Evolutionary conservation across 148 eudicot genomes (phyloP).

Genomic region (Amaranthus cruentus): DNA sequence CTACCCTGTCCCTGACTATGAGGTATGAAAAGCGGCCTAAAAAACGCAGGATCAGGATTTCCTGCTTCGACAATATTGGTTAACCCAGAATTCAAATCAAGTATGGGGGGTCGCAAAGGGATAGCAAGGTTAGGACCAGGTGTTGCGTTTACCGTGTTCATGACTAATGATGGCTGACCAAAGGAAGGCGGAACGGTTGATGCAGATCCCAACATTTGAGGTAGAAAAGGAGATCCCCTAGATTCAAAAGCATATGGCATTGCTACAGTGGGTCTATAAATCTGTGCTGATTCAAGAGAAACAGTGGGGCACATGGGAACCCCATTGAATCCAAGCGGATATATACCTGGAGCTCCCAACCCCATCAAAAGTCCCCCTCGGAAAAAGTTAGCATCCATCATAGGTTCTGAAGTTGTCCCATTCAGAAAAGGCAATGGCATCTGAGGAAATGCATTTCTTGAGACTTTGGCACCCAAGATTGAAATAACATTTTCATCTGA

Average conservation of each 20-base stretch:
- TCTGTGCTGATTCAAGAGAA: conserved; percentile 34
- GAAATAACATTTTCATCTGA: conserved; percentile 56
- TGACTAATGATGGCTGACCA: conserved; percentile 45
- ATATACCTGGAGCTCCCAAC: conserved; percentile 39
- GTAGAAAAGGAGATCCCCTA: conserved; percentile 55
- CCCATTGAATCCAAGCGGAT: conserved; percentile 52
- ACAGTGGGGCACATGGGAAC: conserved; percentile 43
- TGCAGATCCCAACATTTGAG: conserved; percentile 50
- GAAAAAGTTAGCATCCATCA: conserved; percentile 42
- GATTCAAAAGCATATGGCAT: conserved; percentile 79
- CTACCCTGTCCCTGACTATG: conserved; percentile 36
- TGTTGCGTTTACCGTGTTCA: conserved; percentile 41
- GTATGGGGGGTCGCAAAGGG: conserved; percentile 40
- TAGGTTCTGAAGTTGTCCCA: conserved; percentile 43
- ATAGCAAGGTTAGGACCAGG: conserved; percentile 40
- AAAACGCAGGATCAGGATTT: conserved; percentile 41
- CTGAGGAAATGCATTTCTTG: conserved; percentile 38
- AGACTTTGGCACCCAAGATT: conserved; percentile 70
- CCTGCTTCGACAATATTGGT: conserved; percentile 38
- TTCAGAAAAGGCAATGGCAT: conserved; percentile 31
- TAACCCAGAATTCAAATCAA: conserved; percentile 55
- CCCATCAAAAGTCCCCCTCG: conserved; percentile 43
- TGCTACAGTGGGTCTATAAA: conserved; percentile 51
- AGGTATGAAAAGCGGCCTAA: conserved; percentile 47
- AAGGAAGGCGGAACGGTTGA: conserved; percentile 40